Evolutionary conservation across 2,329 filamentous ascomycete genomes (phyloP), one percentile per base, ranked within the genome.

Genomic region (Sporothrix schenckii): DNA sequence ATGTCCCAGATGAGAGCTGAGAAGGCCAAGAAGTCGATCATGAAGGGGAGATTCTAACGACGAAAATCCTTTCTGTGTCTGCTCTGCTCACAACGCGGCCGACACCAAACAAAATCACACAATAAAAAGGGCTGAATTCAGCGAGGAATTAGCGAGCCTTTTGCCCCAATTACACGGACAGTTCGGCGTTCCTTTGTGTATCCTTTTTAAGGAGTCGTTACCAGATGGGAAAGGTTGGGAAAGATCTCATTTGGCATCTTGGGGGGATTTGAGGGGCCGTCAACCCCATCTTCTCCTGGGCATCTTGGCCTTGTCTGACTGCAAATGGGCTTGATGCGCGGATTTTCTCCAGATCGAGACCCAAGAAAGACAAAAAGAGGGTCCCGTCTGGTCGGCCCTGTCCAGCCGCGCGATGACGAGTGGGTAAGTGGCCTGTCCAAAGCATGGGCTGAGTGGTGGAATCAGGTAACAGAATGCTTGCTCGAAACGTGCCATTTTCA

Each of bases 71-170:
- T n/a, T 58, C 27, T 56, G 14, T 19, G 44, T 50, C 14, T 58
- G n/a, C 44, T 44, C 11, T 24, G 34, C n/a, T 21, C n/a, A 10
- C 50, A 53, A 3, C 13, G 13, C 10, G 50, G 4, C 50, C 19
- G 16, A 11, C 10, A 54, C 6, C 14, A 44, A 16, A 50, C 6
- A 9, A 16, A 14, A 19, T 11, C 56, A 63, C 27, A 65, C 49
- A 65, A 7, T 5, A 63, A 2, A 13, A 44, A 13, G 27, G 58
- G 16, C 66, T 30, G 39, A 49, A 68, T 68, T 68, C 66, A 68
- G 66, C 66, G 66, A 68, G 66, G 66, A 68, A 49, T 68, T 68
- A 68, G 66, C 66, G 66, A 68, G 34, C 58, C 2, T 19, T 19
- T n/a, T 21, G 5, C 21, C 5, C 61, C 61, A 63, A 63, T 10